A percentile compares a stretch with the other conserved stretches of the same genome.
Conservation (phyloP, 345 rosid species). For the Brassica nigra region DNA sequence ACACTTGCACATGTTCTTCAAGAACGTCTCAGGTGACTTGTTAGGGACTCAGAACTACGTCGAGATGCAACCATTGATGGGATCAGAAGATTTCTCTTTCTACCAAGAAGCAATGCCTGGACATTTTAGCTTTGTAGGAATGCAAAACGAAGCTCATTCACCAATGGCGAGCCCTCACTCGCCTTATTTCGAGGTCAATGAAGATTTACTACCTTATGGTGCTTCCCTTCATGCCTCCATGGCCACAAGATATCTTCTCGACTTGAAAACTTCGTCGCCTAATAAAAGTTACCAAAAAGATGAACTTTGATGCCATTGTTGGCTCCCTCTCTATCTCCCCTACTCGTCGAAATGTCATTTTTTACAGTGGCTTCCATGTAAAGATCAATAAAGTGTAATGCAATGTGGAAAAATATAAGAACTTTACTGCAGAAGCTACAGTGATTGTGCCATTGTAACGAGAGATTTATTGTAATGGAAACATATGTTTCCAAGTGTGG, state of each 20-base stretch:
- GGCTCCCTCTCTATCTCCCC: slow-evolving; percentile 16
- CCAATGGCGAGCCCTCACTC: slow-evolving; percentile 52
- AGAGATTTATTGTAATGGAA: slow-evolving; percentile 1
- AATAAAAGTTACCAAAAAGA: slow-evolving; percentile 45
- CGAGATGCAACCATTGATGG: slow-evolving; percentile 74
- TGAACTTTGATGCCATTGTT: slow-evolving; percentile 52
- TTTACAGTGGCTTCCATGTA: slow-evolving; percentile 34
- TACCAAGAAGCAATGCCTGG: slow-evolving; percentile 81
- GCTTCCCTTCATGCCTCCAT: slow-evolving; percentile 91
- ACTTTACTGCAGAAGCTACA: background rate
- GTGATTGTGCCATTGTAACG: background rate
- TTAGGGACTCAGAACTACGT: slow-evolving; percentile 57
- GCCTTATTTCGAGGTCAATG: slow-evolving; percentile 65
- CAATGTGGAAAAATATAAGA: slow-evolving; percentile 20
- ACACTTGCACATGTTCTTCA: slow-evolving; percentile 57
- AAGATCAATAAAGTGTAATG: slow-evolving; percentile 32
- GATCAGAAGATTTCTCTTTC: slow-evolving; percentile 88
- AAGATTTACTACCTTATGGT: slow-evolving; percentile 77
- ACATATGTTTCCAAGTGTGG: slow-evolving; percentile 4
- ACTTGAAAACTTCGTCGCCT: slow-evolving; percentile 35
- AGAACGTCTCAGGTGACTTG: slow-evolving; percentile 58
- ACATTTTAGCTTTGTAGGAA: slow-evolving; percentile 66
- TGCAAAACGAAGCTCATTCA: slow-evolving; percentile 51
- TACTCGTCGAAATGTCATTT: slow-evolving; percentile 20
- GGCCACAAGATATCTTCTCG: slow-evolving; percentile 63